Evolutionary conservation across 148 eudicot species (phyloP).

Genomic region (Camellia lanceoleosa): DNA sequence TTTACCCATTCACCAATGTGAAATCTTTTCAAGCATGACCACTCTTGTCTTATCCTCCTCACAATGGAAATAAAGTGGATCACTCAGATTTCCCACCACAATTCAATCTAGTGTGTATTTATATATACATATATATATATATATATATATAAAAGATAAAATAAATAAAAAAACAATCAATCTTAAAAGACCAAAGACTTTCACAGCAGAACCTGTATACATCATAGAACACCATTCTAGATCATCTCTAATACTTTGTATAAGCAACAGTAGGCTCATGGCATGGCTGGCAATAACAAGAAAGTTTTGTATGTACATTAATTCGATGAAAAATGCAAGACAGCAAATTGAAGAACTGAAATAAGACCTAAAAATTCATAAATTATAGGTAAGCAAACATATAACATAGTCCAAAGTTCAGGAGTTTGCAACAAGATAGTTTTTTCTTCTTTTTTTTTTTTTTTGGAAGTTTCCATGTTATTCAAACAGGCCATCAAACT

Average conservation of each 20-base stretch:
- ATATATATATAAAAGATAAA: neutral
- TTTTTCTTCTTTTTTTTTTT: neutral
- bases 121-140: too few relatives aligned
- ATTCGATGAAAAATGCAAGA: neutral
- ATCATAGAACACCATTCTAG: neutral
- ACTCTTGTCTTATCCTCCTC: neutral
- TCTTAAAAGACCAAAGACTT: neutral
- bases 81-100: neutral
- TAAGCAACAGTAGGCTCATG: neutral
- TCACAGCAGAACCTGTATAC: too few relatives aligned
- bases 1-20: neutral
- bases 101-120: neutral
- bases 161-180: neutral
- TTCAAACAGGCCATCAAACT: conserved; percentile 18
- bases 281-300: neutral
- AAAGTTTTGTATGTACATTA: neutral
- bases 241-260: neutral
- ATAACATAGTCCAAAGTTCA: conserved; percentile 17
- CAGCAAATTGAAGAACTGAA: neutral
- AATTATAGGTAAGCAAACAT: conserved; percentile 10
- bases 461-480: neutral
- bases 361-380: conserved; percentile 2
- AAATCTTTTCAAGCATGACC: neutral
- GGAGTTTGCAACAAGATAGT: conserved; percentile 13
- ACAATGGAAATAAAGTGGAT: neutral